Percentiles rank a stretch among this genome's conserved stretches.
These are phyloP conservation scores for Leavenworthia alabamica DNA, from an alignment of 345 rosid species.

Conservation along the genomic window DNA sequence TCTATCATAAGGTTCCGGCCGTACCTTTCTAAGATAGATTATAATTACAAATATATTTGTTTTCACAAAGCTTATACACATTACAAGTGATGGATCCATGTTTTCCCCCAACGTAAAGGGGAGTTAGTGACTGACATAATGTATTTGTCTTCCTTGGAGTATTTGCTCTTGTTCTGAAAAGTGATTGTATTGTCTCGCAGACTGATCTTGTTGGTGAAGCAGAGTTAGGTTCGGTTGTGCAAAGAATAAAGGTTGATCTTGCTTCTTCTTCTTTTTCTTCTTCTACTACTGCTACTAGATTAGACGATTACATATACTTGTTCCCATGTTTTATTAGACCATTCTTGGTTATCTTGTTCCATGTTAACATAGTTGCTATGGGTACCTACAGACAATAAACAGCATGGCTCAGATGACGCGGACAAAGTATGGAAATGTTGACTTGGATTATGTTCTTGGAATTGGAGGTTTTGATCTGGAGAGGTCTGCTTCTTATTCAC, in stretches of 20 bases:
- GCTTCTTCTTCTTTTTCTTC: neutral
- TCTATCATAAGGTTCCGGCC: neutral
- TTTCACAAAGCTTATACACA: neutral
- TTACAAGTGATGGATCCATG: neutral
- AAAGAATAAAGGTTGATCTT: conserved; percentile 56
- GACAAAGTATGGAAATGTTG: conserved; percentile 79
- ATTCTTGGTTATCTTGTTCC: neutral
- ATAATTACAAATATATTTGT: neutral
- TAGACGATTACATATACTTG: neutral
- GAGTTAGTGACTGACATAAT: neutral
- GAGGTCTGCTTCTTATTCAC: conserved; percentile 46
- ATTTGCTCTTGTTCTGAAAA: neutral
- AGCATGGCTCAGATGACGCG: conserved; percentile 67
- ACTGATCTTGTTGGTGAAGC: conserved; percentile 81
- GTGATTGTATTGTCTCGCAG: conserved; percentile 35
- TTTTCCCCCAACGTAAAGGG: neutral
- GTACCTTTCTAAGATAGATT: neutral
- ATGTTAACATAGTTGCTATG: conserved; percentile 9
- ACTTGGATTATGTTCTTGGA: conserved; percentile 95
- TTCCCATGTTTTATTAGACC: neutral
- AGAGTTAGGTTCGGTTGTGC: conserved; percentile 55
- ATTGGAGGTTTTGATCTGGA: conserved; percentile 97
- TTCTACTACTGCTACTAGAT: neutral
- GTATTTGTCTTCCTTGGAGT: neutral
- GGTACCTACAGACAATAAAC: conserved; percentile 55